phyloP scores from a whole-genome alignment of 179 eudicot genomes.

The Patellifolia procumbens region DNA sequence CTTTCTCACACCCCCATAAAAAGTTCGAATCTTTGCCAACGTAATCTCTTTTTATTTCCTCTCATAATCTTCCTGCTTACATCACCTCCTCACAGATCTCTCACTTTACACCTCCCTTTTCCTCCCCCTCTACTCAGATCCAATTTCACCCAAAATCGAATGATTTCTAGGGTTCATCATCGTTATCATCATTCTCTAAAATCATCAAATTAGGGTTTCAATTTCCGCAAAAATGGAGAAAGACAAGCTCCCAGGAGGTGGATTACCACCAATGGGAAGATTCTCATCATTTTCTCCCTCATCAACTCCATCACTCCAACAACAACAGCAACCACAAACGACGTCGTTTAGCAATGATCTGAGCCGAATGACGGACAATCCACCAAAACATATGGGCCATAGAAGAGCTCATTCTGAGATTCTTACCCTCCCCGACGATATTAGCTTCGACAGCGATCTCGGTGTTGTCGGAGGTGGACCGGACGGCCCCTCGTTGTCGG shows the following conservation, averaged over 20 bases:
- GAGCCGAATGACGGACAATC: conserved; percentile 89
- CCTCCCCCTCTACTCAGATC: neutral
- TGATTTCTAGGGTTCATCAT: conserved; percentile 10
- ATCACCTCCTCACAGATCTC: neutral
- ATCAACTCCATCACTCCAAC: conserved; percentile 1
- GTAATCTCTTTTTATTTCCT: neutral
- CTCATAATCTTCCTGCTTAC: neutral
- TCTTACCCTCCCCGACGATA: conserved; percentile 85
- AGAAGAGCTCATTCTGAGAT: conserved; percentile 94
- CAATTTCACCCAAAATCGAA: neutral
- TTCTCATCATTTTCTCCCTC: conserved; percentile 26
- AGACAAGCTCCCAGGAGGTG: conserved; percentile 31
- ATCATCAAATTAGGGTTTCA: conserved; percentile 1
- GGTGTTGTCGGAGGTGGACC: conserved; percentile 73
- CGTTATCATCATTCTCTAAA: neutral
- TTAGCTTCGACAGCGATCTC: conserved; percentile 94
- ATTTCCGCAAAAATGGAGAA: conserved; percentile 31
- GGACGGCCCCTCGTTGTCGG: conserved; percentile 81
- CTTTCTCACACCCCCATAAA: neutral
- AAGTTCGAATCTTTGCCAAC: conserved; percentile 5
- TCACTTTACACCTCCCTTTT: neutral
- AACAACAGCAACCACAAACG: conserved; percentile 26
- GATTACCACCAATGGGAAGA: conserved; percentile 44
- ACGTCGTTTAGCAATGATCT: conserved; percentile 71
- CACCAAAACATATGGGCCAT: conserved; percentile 69